Evolutionary conservation across 352 stramenopile genomes (phyloP), one percentile per base, ranked within the genome.

Genomic region (Pythium rishiriense): DNA sequence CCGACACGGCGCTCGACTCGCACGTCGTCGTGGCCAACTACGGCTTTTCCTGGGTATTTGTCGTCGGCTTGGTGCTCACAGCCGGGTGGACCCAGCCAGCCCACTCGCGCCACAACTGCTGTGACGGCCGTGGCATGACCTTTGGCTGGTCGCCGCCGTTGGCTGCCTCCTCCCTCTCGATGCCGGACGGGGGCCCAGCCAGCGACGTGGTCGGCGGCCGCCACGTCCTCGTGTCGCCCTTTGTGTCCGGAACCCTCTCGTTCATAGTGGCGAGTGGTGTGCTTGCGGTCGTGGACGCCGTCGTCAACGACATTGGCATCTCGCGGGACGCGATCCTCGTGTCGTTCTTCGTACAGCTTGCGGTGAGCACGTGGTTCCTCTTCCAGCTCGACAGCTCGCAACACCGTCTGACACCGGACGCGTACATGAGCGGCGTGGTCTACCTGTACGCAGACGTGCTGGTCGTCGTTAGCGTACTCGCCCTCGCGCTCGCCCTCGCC

Each of bases 391-490:
- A 41, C 21, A 37, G 45, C 21, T 70, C 69, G 64, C 64, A 69
- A 39, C 37, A 50, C 9, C 52, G 65, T 29, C 61, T 73, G 60
- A 52, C 69, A 25, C 69, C 69, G n/a, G 69, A 73, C 57, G 64
- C 72, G 64, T 76, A 70, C 57, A 70, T 70, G 64, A 41, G 42
- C 43, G 64, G 64, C 22, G 64, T 70, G 7, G 61, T 70, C 49
- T 91, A 84, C 72, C 92, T 96, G 48, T 82, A 87, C 66, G 70
- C 68, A 17, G 63, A 78, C 54, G 58, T 78, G 29, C 39, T 66
- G 24, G 39, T 59, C 4, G 17, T 51, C 31, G 10, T 63, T 25
- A 45, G 29, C 11, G 58, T 15, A 12, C 11, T 43, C 37, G 37
- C 14, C 14, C 14, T 43, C 37, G 37, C 1, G 11, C 1, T n/a